Base-by-base conservation (phyloP, 2,329 filamentous ascomycete species). In the Fusarium siculi region DNA sequence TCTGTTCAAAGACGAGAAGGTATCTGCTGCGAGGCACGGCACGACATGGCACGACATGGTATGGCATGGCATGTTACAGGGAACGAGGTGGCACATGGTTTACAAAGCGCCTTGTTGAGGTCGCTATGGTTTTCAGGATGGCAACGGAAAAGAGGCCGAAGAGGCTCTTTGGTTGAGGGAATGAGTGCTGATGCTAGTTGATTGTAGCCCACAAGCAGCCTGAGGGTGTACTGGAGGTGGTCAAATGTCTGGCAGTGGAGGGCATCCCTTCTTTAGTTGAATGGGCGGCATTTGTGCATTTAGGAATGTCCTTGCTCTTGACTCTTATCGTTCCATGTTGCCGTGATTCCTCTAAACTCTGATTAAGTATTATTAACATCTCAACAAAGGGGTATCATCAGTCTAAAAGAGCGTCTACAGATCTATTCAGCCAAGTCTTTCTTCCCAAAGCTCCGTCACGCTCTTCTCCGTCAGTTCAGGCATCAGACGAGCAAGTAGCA, bases 401-500 rank as follows among this genome's bases (percentile, higher is more conserved):
- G 62, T 56, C 50, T 55, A 39, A 69, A 69, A 69, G 66, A 64
- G 37, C 23, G 37, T 59, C 44, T 63, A 66, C 53, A 55, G 30
- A 53, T 56, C 42, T 68, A 50, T 64, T 74, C 66, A 79, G 49
- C 82, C 82, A 53, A 95, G 85, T 77, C 94, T 88, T 82, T 95
- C 93, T 72, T 90, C 91, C 88, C 93, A 90, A 63, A 97, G 82
- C 77, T 94, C 93, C 62, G 87, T 85, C 36, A 94, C 88, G 42
- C 91, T 90, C 79, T 89, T 91, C 77, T 94, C 92, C 60, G 87
- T 87, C 77, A 98, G 81, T 83, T 99, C 96, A 9, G 96, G 96
- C 79, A 97, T 89, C 70, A 98, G 82, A 73, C 92, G 90, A 63
- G 94, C 89, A n/a, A 98, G 85, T 5, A 97, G 80, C 65, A 96